A percentile compares a stretch with the other conserved stretches of the same genome.
Conservation (phyloP, 2,329 filamentous ascomycete genomes). For the Botrytis sinoallii region DNA sequence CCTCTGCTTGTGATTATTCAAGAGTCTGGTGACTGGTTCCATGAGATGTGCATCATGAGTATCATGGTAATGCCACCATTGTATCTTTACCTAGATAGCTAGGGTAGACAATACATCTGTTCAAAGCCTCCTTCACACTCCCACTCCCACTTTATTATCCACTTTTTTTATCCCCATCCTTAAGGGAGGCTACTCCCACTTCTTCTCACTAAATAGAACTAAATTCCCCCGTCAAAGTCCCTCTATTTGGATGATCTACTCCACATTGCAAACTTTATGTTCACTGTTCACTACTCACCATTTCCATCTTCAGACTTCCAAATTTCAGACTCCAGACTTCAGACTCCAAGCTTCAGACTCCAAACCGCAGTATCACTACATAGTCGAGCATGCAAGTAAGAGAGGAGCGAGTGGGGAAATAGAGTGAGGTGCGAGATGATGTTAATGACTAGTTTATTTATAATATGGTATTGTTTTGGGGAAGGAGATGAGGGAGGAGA, state of each 20-base stretch:
- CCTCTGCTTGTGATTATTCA: not conserved
- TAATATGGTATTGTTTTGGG: not conserved
- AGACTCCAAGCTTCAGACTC: not conserved
- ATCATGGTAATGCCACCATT: not conserved
- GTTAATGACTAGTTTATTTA: not conserved
- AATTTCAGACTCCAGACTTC: not conserved
- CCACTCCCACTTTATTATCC: not conserved
- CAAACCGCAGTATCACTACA: not conserved
- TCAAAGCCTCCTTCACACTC: not conserved
- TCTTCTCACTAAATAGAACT: not conserved
- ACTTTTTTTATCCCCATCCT: not conserved
- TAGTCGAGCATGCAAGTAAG: not conserved
- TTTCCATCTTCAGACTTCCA: not conserved
- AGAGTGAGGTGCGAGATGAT: not conserved
- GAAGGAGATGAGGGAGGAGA: not conserved
- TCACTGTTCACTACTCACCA: accelerated
- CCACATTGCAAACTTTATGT: not conserved
- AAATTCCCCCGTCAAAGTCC: not conserved
- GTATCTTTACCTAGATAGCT: not conserved
- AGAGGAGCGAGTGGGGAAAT: not conserved
- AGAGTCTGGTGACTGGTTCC: not conserved
- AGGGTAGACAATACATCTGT: too few relatives aligned
- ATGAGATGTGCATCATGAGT: not conserved
- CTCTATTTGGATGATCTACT: not conserved
- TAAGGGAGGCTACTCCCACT: not conserved